Evolutionary conservation across 257 asterid species (phyloP), one percentile per base, ranked within the genome.

Genomic region (Solanum paucissectum): DNA sequence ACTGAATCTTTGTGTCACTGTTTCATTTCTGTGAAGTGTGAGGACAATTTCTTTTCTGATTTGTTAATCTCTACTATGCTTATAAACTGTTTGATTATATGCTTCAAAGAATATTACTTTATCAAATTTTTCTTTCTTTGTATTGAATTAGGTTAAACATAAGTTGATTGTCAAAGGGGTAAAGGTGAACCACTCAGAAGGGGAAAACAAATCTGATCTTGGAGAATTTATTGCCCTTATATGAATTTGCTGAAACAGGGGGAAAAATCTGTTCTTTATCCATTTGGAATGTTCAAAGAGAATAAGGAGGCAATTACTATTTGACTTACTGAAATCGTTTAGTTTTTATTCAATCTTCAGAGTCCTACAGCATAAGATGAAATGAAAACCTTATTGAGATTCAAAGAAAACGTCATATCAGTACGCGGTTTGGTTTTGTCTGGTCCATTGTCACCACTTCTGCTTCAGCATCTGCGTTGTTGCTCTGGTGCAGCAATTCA

Each of bases 361-460:
- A 46, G 69, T 82, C 69, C 71, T 82, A 82, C 21, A 3, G 20
- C 69, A 49, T 32, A 82, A 49, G 2, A 82, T 82, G 69, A 46
- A 44, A 90, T 90, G 95, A 91, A 88, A 79, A 29, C 83, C 21
- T 29, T 90, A n/a, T 84, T 46, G 58, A 88, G 90, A 89, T 88
- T 90, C 87, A 90, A 87, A 73, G 87, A 90, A 81, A 89, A 42
- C 3, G 32, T 49, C 12, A 1, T 21, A 82, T 40, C 86, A 29
- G 32, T 82, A 18, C 10, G 5, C 0, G 18, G 55, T 88, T 84
- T 36, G 86, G 62, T 82, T 46, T 71, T 55, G 4, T 71, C 88
- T 32, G 77, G 44, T 84, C 71, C 66, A 60, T 34, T 71, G 87
- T 73, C 44, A 60, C 83, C 82, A 87, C 79, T 55, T 89, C 83